Evolutionary conservation across 1,139 yeast genomes (phyloP).

Genomic region (Blastobotrys illinoisensis): DNA sequence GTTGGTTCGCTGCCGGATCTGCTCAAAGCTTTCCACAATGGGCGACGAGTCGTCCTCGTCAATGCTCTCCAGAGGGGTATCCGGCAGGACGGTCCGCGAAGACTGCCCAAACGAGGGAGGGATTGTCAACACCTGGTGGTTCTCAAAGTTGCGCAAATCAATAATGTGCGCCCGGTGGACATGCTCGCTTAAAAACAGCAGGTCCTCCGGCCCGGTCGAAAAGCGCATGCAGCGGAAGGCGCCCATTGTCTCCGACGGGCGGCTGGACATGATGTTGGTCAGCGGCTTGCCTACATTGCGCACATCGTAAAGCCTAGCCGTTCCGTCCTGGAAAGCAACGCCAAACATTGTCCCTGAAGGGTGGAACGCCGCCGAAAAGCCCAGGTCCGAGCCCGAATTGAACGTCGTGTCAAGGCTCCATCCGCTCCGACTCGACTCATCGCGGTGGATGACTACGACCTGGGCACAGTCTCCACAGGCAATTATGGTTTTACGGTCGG

Average conservation of each 20-base stretch:
- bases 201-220: slow-evolving; percentile 66
- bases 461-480: slow-evolving; percentile 57
- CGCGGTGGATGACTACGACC: slow-evolving; percentile 46
- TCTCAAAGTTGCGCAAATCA: slow-evolving; percentile 64
- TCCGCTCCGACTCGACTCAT: slow-evolving; percentile 20
- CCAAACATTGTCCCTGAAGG: slow-evolving; percentile 69
- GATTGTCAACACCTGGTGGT: slow-evolving; percentile 69
- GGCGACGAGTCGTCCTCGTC: not conserved
- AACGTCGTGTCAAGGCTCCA: slow-evolving; percentile 34
- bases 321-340: slow-evolving; percentile 81
- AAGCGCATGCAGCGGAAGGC: slow-evolving; percentile 66
- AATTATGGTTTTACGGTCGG: slow-evolving; percentile 49
- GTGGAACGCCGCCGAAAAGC: slow-evolving; percentile 78
- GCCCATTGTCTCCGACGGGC: slow-evolving; percentile 38
- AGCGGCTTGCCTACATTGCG: slow-evolving; percentile 45
- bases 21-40: not conserved
- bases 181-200: slow-evolving; percentile 74
- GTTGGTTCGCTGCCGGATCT: not conserved
- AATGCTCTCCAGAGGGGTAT: not conserved
- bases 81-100: slow-evolving; percentile 1
- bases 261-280: slow-evolving; percentile 36
- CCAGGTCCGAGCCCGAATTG: slow-evolving; percentile 64
- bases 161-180: slow-evolving; percentile 80
- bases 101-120: slow-evolving; percentile 30
- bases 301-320: slow-evolving; percentile 68